Evolutionary conservation across 164 flowering plant species (phyloP).

Genomic region (Nymphaea colorata): DNA sequence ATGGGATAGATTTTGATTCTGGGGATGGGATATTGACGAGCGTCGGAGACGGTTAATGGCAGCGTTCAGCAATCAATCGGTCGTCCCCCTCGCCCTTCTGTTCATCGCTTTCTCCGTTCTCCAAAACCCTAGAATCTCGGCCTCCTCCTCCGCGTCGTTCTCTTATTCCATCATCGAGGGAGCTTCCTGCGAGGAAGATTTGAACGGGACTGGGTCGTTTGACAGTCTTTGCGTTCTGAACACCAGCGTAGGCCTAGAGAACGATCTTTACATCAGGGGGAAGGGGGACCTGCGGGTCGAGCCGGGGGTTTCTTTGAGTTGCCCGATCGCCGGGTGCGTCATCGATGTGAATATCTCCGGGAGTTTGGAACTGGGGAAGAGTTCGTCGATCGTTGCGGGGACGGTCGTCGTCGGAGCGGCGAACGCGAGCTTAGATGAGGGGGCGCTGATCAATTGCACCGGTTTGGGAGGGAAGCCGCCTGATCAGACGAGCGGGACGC

Average conservation of each 20-base stretch:
- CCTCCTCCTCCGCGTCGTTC: constrained; percentile 10
- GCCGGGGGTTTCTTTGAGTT: constrained; percentile 38
- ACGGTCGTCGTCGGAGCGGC: constrained; percentile 25
- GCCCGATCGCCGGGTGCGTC: constrained; percentile 40
- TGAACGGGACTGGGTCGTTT: constrained; percentile 58
- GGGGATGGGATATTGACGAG: not conserved
- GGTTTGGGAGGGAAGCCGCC: constrained; percentile 64
- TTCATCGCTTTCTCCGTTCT: constrained; percentile 39
- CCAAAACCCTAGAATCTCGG: constrained; percentile 62
- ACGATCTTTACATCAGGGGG: constrained; percentile 51
- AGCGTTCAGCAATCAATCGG: not conserved
- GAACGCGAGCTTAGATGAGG: constrained; percentile 28
- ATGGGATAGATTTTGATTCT: not conserved
- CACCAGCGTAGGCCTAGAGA: constrained; percentile 24
- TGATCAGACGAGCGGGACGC: constrained; percentile 65
- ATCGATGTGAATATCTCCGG: constrained; percentile 42
- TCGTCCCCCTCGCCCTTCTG: constrained; percentile 4
- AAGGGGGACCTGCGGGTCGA: constrained; percentile 40
- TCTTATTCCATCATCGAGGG: constrained; percentile 35
- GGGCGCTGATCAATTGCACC: constrained; percentile 48
- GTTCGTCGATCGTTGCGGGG: constrained; percentile 38
- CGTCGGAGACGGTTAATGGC: not conserved
- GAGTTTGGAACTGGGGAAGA: constrained; percentile 33
- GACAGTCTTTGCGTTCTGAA: constrained; percentile 40
- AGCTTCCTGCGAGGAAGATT: constrained; percentile 40